phyloP scores from a whole-genome alignment of 345 rosid genomes.

The Aurinia saxatilis region DNA sequence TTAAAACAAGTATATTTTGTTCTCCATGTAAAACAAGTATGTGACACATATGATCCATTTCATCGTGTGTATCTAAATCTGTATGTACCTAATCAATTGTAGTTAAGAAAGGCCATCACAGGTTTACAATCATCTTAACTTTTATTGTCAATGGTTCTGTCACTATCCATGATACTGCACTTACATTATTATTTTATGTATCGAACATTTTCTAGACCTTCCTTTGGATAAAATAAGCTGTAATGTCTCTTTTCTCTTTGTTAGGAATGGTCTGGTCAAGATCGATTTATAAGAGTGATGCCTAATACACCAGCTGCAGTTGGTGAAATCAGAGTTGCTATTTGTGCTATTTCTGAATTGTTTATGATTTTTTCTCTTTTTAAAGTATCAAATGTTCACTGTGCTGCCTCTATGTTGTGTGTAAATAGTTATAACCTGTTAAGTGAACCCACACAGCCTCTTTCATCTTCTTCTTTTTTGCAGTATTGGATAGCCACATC shows the following conservation, averaged over 20 bases:
- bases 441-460: conserved; percentile 21
- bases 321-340: conserved; percentile 36
- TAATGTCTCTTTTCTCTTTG: neutral
- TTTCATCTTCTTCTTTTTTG: neutral
- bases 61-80: neutral
- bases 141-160: too few relatives aligned
- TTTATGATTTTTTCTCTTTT: conserved; percentile 1
- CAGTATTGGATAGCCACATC: neutral
- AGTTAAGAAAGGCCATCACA: conserved; percentile 51
- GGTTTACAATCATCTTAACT: conserved; percentile 21
- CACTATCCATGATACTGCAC: neutral
- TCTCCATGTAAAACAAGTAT: too few relatives aligned
- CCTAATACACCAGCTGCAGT: conserved; percentile 94
- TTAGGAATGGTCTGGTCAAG: conserved; percentile 85
- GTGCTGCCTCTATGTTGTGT: neutral
- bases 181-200: neutral
- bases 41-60: neutral
- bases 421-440: conserved; percentile 60
- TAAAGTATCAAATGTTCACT: neutral
- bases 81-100: neutral
- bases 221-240: neutral
- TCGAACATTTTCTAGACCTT: neutral
- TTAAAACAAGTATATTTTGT: too few relatives aligned
- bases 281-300: conserved; percentile 75
- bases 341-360: neutral